Conservation (phyloP, 495 filamentous ascomycete species). For the Annulohypoxylon bovei region DNA sequence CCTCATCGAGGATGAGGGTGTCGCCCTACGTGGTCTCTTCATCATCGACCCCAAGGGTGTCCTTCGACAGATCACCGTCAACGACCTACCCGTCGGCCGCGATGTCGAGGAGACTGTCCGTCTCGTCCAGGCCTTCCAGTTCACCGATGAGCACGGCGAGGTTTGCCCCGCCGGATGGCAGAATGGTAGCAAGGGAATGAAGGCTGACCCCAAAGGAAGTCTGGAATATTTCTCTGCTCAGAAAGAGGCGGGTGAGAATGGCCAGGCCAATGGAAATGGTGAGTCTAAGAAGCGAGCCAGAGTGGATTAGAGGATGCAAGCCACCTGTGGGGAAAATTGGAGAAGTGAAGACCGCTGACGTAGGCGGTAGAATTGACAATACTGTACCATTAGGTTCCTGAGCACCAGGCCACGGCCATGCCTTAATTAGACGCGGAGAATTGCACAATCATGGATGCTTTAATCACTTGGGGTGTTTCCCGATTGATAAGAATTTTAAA, state of each 20-base stretch:
- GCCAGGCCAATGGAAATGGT: conserved; percentile 41
- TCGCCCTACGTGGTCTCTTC: conserved; percentile 67
- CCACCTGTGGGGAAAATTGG: conserved; percentile 17
- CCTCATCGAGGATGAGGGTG: conserved; percentile 65
- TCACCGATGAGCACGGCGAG: conserved; percentile 69
- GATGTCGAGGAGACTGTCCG: conserved; percentile 67
- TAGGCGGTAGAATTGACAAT: conserved; percentile 22
- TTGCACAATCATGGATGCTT: conserved; percentile 12
- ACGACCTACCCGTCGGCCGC: conserved; percentile 68
- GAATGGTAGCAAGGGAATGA: conserved; percentile 62
- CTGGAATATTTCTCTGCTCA: conserved; percentile 56
- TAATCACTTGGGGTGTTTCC: neutral
- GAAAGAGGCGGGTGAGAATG: conserved; percentile 20
- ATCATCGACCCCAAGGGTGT: conserved; percentile 67
- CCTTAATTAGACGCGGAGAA: conserved; percentile 21
- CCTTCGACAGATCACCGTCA: conserved; percentile 67
- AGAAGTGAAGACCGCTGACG: conserved; percentile 18
- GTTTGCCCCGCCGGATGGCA: conserved; percentile 69
- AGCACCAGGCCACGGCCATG: conserved; percentile 7
- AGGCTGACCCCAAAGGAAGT: conserved; percentile 60
- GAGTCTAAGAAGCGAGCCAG: conserved; percentile 42
- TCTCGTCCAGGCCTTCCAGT: conserved; percentile 67
- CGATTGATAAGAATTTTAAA: neutral
- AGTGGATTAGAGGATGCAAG: conserved; percentile 26
- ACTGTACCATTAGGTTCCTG: conserved; percentile 18